Evolutionary conservation across 768 basidiomycete species (phyloP), one percentile per base, ranked within the genome.

Genomic region (Tubosaeta brunneosetosa): DNA sequence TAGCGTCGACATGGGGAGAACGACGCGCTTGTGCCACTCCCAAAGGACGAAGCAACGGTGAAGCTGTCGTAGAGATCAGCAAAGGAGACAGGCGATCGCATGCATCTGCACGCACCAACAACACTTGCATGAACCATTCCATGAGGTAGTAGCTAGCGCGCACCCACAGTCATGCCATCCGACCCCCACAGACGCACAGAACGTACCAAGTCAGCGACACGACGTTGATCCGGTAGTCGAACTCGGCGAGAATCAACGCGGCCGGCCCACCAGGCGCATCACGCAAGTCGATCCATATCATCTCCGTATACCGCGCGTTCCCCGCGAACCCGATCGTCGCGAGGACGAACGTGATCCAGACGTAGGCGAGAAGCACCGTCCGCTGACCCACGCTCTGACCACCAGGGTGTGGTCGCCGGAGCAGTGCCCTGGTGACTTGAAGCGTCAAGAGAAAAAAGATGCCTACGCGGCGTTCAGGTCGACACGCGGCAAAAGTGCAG

Each of bases 201-300:
- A 55, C 59, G 17, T 55, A 67, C 56, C 57, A 56, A 36, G 57
- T 34, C 44, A 58, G 41, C 1, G 56, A 57, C 53, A 65, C 12
- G 25, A 60, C n/a, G 32, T 68, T 66, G 7, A 70, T 32, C 29
- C 47, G 46, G 40, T 52, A 51, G 32, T 53, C 27, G 26, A 62
- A 44, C 38, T 61, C 59, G 4, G 47, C 32, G 8, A 50, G 44
- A 33, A 60, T 53, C 46, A 36, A 55, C 33, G 57, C 59, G 12
- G 53, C 59, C 5, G 60, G 49, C 5, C 56, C 57, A 36, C 56
- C 57, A 0, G 51, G 37, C 6, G 49, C 17, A 29, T 55, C 53
- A 12, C 69, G 66, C 31, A 65, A 7, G 34, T 71, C 67, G 19
- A 70, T 68, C 57, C 53, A 73, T n/a, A 69, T 64, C 68, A 66